Evolutionary conservation across 108 stramenopile species (phyloP), one percentile per base, ranked within the genome.

Genomic region (Cylindrotheca fusiformis): DNA sequence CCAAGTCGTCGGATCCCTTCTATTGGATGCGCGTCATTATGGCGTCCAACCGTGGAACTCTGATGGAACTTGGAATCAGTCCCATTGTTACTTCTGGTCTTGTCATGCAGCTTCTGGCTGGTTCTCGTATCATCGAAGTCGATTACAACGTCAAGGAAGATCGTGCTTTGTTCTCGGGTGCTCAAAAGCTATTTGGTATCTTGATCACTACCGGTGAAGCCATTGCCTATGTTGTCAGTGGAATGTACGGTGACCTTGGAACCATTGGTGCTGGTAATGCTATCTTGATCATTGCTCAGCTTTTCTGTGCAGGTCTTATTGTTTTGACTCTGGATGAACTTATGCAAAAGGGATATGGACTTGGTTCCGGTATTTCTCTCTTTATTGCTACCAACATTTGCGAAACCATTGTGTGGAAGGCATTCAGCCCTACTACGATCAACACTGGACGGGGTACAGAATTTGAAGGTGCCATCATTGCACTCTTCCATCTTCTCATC

Each of bases 301-400:
- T 99, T 45, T 95, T 98, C 74, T 94, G 96, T 55, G 95, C 99
- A 24, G 99, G 99, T 32, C 67, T 99, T 49, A 95, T 99, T 74
- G 97, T 99, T 6, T 83, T 99, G 52, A 96, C 97, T 32, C 85
- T 99, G n/a, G 99, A 99, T 66, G 99, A 99, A 72, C 78, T 99
- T 6, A 78, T 99, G 46, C 97, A 98, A 69, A 99, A 99, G 91
- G 99, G 99, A 57, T 98, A 99, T 68, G 99, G 99, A 50, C 82
- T 99, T 26, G 97, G 97, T 23, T 86, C 86, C 12, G 97, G 97
- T 58, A 98, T 98, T 72, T 97, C 95, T 55, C 94, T 99, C 26
- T 98, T 99, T 72, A 99, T 99, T 58, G 99, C 99, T 32, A 99
- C 99, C 67, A 98, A 98, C 83, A 98, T 98, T 77, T 98, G 99